Evolutionary conservation across 192 early-diverging fungal species (phyloP), one percentile per base, ranked within the genome.

Genomic region (Phlyctochytrium bullatum): DNA sequence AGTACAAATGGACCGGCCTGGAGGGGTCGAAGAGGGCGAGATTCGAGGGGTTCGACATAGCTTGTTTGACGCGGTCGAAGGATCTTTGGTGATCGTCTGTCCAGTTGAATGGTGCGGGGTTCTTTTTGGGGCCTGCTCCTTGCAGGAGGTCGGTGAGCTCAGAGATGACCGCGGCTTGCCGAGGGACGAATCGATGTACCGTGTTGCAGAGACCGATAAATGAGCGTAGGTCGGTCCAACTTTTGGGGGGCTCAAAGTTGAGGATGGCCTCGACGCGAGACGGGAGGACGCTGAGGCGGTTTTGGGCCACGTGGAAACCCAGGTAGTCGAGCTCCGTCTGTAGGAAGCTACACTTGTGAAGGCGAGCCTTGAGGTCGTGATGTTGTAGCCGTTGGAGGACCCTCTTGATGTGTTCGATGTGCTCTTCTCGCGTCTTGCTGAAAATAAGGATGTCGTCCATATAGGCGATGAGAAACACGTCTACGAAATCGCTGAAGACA

Each of bases 391-490:
- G 34, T 29, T 10, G 27, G 4, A 62, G 24, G 12, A 64, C 63
- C 4, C 2, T 12, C 4, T 52, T 25, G 47, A 57, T 12, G 30
- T 64, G 63, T 17, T 52, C 0, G 0, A 33, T 1, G 50, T 80
- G 33, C 51, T 76, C 17, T 29, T 50, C 0, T 33, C 1, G 27
- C 17, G 35, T 35, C n/a, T 27, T 20, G 0, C 77, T 81, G 58
- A 66, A 87, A 0, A 87, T 71, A 0, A 80, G 64, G n/a, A 87
- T 74, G 61, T 84, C 75, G 62, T 87, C 79, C 1, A 76, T 31
- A 34, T 76, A 76, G 3, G 34, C 31, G 20, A 24, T 64, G 20
- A 64, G 3, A 27, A 62, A 62, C 14, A 36, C 31, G 61, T 58
- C 65, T 3, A 66, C 3, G 20, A 58, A 25, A 61, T 73, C 76